Conservation (phyloP, 345 rosid species). For the Eucalyptus erythrocorys region DNA sequence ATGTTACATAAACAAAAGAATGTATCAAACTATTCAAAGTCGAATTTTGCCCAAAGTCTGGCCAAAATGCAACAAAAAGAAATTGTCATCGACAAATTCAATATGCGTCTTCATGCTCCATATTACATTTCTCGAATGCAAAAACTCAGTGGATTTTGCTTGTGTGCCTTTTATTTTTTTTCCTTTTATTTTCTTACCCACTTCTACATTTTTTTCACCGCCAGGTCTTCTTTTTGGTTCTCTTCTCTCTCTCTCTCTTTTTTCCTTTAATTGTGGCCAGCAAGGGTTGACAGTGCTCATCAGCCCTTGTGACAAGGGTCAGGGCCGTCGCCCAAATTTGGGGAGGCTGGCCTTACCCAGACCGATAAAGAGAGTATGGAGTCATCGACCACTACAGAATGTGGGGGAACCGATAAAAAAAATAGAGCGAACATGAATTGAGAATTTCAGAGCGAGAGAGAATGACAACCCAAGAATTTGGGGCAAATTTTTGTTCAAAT, state of each 20-base stretch:
- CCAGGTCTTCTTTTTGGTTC: background rate
- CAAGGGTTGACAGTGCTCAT: no score
- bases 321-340: accelerated
- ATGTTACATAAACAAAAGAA: background rate
- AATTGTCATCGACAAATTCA: slow-evolving; percentile 18
- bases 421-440: background rate
- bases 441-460: background rate
- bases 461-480: background rate
- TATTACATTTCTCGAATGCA: slow-evolving; percentile 35
- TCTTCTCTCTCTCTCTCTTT: no score
- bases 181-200: background rate
- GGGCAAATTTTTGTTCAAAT: background rate
- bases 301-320: accelerated
- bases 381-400: background rate
- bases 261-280: no score
- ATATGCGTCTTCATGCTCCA: slow-evolving; percentile 22
- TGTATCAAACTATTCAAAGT: background rate
- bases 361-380: background rate
- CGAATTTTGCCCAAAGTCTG: background rate
- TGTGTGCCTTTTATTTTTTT: background rate
- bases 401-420: background rate
- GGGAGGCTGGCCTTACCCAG: background rate
- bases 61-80: background rate
- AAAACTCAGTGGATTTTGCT: slow-evolving; percentile 7
- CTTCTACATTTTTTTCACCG: background rate